Conservation (phyloP, 805 yeast species). For the Saccharomycopsis oosterbeekiorum region DNA sequence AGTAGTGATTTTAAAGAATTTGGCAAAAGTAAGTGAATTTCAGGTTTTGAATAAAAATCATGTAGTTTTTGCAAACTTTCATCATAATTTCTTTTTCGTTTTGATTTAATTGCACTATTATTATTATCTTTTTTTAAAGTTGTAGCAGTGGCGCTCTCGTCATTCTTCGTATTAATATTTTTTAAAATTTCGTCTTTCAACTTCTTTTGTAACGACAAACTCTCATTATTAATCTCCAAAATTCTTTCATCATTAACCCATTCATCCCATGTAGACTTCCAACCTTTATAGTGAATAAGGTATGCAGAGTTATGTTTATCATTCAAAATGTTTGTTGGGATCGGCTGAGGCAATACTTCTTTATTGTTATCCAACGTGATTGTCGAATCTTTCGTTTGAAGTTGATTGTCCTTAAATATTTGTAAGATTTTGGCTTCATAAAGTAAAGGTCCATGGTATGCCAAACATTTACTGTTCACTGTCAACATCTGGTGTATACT, state of each 20-base stretch:
- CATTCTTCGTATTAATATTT: constrained; percentile 16
- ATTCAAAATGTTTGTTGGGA: neutral
- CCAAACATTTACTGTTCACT: constrained; percentile 42
- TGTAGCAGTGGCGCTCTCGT: neutral
- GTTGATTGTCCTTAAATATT: constrained; percentile 37
- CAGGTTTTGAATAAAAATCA: constrained; percentile 22
- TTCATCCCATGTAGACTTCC: constrained; percentile 96
- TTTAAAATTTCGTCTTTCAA: constrained; percentile 38
- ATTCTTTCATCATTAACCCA: constrained; percentile 76
- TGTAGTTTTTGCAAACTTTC: constrained; percentile 25
- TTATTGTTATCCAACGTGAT: neutral
- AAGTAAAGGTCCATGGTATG: constrained; percentile 83
- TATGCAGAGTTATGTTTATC: constrained; percentile 32
- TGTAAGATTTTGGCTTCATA: constrained; percentile 79
- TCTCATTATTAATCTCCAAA: constrained; percentile 59
- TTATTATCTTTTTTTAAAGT: neutral
- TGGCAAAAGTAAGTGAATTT: constrained; percentile 51
- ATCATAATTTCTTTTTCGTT: constrained; percentile 23
- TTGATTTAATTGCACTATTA: neutral
- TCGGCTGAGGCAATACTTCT: neutral
- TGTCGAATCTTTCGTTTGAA: constrained; percentile 30
- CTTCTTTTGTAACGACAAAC: constrained; percentile 50
- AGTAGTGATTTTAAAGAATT: constrained; percentile 56
- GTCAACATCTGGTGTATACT: neutral
- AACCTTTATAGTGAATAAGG: constrained; percentile 84